Evolutionary conservation across 2,329 filamentous ascomycete genomes (phyloP).

Genomic region (Aspergillus brunneoviolaceus): DNA sequence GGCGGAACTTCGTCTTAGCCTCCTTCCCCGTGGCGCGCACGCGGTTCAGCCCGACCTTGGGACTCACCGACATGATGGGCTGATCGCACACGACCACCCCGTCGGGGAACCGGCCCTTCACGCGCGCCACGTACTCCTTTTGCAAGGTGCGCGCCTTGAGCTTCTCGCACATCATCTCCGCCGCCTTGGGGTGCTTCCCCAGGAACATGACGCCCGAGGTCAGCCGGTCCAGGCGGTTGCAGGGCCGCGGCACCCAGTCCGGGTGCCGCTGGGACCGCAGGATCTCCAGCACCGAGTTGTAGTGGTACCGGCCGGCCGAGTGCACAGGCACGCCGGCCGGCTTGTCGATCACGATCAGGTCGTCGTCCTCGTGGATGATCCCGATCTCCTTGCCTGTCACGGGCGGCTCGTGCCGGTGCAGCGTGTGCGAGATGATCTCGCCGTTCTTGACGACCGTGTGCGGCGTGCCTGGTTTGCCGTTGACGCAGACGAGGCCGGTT

Average conservation of each 20-base stretch:
- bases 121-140: conserved; percentile 93
- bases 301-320: conserved; percentile 91
- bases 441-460: conserved; percentile 79
- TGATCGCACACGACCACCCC: conserved; percentile 90
- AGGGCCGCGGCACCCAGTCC: conserved; percentile 65
- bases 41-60: conserved; percentile 89
- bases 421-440: conserved; percentile 85
- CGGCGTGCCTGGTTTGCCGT: conserved; percentile 68
- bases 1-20: conserved; percentile 86
- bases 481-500: conserved; percentile 73
- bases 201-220: conserved; percentile 99
- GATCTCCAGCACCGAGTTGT: conserved; percentile 92
- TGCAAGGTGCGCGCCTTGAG: conserved; percentile 78
- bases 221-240: conserved; percentile 88
- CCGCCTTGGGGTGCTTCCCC: conserved; percentile 78
- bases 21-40: conserved; percentile 91
- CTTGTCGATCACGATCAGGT: conserved; percentile 96
- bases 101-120: conserved; percentile 87
- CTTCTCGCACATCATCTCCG: conserved; percentile 72
- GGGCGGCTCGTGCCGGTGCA: conserved; percentile 93
- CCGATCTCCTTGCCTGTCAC: conserved; percentile 77
- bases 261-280: conserved; percentile 72
- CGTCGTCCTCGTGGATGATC: conserved; percentile 86
- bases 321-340: conserved; percentile 93
- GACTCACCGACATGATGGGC: conserved; percentile 89